A percentile compares a stretch with the other conserved stretches of the same genome.
These are phyloP conservation scores for Cercophora sp. DNA, from an alignment of 495 filamentous ascomycete genomes.

Conservation along the genomic window DNA sequence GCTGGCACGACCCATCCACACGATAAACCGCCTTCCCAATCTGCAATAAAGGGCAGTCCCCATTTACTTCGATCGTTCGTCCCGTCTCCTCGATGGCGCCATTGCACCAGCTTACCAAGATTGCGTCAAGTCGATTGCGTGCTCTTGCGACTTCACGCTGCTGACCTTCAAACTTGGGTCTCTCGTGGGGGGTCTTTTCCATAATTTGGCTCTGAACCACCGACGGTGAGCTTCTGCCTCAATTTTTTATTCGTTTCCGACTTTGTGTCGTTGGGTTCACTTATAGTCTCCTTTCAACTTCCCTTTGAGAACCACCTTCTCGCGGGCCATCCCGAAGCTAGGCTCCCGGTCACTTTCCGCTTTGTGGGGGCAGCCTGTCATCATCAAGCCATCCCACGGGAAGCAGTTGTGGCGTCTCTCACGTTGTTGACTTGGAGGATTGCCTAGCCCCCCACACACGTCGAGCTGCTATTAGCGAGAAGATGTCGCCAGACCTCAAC, in stretches of 20 bases:
- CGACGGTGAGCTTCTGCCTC: too few relatives aligned
- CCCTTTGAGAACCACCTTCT: too few relatives aligned
- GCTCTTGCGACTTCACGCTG: constrained; percentile 12
- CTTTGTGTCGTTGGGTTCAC: too few relatives aligned
- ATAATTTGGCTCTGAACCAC: too few relatives aligned
- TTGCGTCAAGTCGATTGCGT: constrained; percentile 29
- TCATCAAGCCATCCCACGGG: too few relatives aligned
- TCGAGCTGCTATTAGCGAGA: neutral
- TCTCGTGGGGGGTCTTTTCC: neutral
- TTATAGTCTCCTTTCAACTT: too few relatives aligned
- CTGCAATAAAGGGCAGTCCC: constrained; percentile 2
- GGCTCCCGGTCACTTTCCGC: too few relatives aligned
- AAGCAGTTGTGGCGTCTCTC: too few relatives aligned
- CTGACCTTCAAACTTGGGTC: constrained; percentile 4
- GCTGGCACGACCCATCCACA: neutral
- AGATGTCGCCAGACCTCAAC: constrained; percentile 55
- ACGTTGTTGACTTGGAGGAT: neutral
- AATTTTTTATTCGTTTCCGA: too few relatives aligned
- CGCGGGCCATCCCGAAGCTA: too few relatives aligned
- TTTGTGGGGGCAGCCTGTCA: too few relatives aligned
- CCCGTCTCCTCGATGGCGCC: constrained; percentile 28
- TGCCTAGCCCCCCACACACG: neutral
- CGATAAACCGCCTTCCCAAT: constrained; percentile 1
- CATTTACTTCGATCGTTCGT: constrained; percentile 17
- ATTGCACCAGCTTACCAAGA: constrained; percentile 13